Evolutionary conservation across 2,329 filamentous ascomycete species (phyloP).

Genomic region (Atkinsonella hypoxylon): DNA sequence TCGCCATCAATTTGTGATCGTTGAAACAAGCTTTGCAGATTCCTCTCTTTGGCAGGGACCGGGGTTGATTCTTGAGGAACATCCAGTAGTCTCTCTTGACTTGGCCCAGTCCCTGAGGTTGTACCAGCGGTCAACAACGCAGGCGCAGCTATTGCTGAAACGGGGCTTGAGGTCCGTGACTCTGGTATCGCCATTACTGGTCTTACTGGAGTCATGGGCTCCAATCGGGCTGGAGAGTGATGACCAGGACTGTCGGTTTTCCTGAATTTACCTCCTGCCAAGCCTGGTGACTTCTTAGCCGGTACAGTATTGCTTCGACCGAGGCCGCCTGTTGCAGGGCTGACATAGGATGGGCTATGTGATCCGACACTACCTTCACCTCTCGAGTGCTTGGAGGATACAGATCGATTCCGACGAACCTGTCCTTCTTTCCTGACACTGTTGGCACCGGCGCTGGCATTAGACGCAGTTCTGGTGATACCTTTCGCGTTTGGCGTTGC

Average conservation of each 20-base stretch:
- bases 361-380: slow-evolving; percentile 63
- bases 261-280: slow-evolving; percentile 56
- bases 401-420: slow-evolving; percentile 78
- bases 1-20: slow-evolving; percentile 51
- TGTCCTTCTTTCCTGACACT: slow-evolving; percentile 72
- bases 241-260: slow-evolving; percentile 20
- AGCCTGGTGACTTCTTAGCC: slow-evolving; percentile 71
- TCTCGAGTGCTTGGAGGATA: slow-evolving; percentile 77
- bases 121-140: slow-evolving; percentile 17
- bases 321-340: slow-evolving; percentile 44
- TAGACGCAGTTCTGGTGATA: slow-evolving; percentile 58
- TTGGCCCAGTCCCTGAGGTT: slow-evolving; percentile 26
- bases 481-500: slow-evolving; percentile 35
- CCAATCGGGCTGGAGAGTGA: slow-evolving; percentile 22
- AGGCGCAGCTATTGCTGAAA: slow-evolving; percentile 15
- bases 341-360: slow-evolving; percentile 43
- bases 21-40: slow-evolving; percentile 58
- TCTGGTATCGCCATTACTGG: slow-evolving; percentile 12
- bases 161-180: slow-evolving; percentile 14
- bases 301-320: slow-evolving; percentile 80
- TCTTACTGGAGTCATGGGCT: slow-evolving; percentile 25
- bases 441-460: slow-evolving; percentile 77
- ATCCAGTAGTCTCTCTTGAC: slow-evolving; percentile 37
- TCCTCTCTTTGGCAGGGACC: slow-evolving; percentile 53
- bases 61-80: slow-evolving; percentile 32